Evolutionary conservation across 208 protist genomes (phyloP).

Genomic region (Borovskyia barvae): DNA sequence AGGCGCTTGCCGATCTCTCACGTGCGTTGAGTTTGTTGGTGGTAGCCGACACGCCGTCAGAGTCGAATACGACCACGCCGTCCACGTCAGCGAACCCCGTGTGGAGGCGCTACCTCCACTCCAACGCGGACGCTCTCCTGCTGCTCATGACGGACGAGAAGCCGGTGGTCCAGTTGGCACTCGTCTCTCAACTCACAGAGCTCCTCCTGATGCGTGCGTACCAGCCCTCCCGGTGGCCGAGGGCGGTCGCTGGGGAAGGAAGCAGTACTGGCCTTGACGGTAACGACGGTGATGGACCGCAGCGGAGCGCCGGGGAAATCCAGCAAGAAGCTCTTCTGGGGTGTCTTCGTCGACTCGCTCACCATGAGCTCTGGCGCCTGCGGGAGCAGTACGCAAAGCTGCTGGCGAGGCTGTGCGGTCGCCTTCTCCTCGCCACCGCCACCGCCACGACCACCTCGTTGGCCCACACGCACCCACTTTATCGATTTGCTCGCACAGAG

Average conservation of each 20-base stretch:
- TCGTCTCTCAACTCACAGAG: conserved; percentile 61
- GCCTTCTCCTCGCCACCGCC: conserved; percentile 38
- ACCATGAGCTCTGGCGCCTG: conserved; percentile 77
- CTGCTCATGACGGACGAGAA: conserved; percentile 49
- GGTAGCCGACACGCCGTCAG: conserved; percentile 14
- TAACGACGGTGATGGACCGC: conserved; percentile 4
- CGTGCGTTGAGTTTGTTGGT: conserved; percentile 53
- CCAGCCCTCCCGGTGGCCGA: not conserved
- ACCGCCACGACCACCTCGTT: conserved; percentile 2
- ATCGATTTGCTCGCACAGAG: conserved; percentile 56
- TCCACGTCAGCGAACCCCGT: conserved; percentile 5
- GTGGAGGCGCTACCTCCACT: conserved; percentile 40
- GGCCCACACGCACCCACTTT: conserved; percentile 40
- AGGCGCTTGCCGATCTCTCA: conserved; percentile 49
- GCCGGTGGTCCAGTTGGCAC: conserved; percentile 61
- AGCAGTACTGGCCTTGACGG: too few relatives aligned
- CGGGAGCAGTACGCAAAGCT: conserved; percentile 60
- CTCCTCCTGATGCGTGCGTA: conserved; percentile 33
- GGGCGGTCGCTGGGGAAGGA: too few relatives aligned
- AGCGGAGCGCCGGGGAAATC: conserved; percentile 25
- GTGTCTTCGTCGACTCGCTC: conserved; percentile 46
- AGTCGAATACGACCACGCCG: not conserved
- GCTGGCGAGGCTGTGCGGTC: conserved; percentile 56
- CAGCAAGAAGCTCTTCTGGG: conserved; percentile 44
- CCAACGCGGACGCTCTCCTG: conserved; percentile 51